Base-by-base conservation (phyloP, 495 filamentous ascomycete genomes). In the Chaetomium tenue region DNA sequence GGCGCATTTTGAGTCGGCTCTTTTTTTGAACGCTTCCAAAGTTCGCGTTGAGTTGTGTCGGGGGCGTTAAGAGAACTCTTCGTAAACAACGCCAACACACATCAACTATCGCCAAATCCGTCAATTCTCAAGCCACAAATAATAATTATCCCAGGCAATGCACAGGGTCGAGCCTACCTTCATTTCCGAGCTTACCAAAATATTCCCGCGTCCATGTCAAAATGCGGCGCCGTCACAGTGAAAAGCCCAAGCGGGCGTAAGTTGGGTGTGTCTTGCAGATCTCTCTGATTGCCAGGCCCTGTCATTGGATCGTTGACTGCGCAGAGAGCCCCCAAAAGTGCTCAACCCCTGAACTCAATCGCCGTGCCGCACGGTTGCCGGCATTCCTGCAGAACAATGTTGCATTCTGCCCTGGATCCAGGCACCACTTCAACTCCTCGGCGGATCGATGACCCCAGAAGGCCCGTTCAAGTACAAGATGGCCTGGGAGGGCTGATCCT, bases 371-470 rank as follows among this genome's bases (percentile, higher is more conserved):
- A 58, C n/a, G 18, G 7, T 4, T 15, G 18, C 53, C 53, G 18
- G 7, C 33, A 47, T 39, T 44, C 57, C 13, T 60, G 57, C 57
- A 60, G 44, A n/a, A n/a, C 42, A 42, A 48, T 1, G 58, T 61
- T 26, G 7, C 58, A 52, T 51, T 42, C 28, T 28, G 5, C 4
- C 16, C 25, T 44, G 2, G n/a, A 33, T 11, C 23, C 56, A 58
- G 56, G 39, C 23, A 28, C 56, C 20, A 42, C n/a, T 42, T 20
- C 1, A 33, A 16, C 15, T 18, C 18, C 25, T 37, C 33, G 33
- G 33, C 6, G 3, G 20, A 53, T 30, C 3, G 51, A 54, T 50
- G 3, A n/a, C n/a, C n/a, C n/a, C n/a, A n/a, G n/a, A 1, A 23
- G 18, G n/a, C 46, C 46, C 46, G n/a, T n/a, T 2, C n/a, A 20